Evolutionary conservation across 495 filamentous ascomycete species (phyloP), one percentile per base, ranked within the genome.

Genomic region (Xanthoparmelia taractica): DNA sequence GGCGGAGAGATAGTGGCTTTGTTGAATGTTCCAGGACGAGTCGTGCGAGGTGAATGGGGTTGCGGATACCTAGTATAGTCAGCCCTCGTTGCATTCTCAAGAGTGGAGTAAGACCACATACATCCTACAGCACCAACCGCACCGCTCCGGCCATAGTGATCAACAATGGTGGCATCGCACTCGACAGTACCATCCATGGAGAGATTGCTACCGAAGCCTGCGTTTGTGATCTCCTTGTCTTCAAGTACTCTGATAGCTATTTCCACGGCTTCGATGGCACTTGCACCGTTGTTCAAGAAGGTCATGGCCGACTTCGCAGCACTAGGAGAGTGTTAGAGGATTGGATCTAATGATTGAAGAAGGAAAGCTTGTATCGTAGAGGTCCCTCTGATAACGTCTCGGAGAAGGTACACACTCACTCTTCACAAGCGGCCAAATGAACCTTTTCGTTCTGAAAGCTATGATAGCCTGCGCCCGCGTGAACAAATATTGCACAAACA

Each of bases 401-500:
- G 18, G 18, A 29, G 29, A 59, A n/a, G 50, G 59, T 61, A 17
- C 55, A 20, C 25, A 82, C 89, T 78, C 79, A 97, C 94, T 90
- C 85, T 65, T 86, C 85, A 72, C 94, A 97, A 27, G 91, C 89
- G 67, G 87, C 77, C 17, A 97, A 81, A 71, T 98, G 94, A 43
- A 87, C 77, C 20, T 77, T 75, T 71, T 97, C 91, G 74, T 97
- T 97, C 58, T 87, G 81, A 20, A 77, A 69, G 68, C 90, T 96
- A 73, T 98, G 94, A 69, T 87, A 97, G n/a, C 94, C 94, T 23
- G 94, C 94, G 17, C 94, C 94, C 27, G 92, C 94, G 77, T 98
- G 94, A 62, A 97, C 85, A 70, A 96, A 97, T 40, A 97, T 89
- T n/a, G 88, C 88, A 63, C 78, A 82, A 13, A 82, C 64, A 59